Base-by-base conservation (phyloP, 2,329 filamentous ascomycete genomes). In the Didymella pinodella region DNA sequence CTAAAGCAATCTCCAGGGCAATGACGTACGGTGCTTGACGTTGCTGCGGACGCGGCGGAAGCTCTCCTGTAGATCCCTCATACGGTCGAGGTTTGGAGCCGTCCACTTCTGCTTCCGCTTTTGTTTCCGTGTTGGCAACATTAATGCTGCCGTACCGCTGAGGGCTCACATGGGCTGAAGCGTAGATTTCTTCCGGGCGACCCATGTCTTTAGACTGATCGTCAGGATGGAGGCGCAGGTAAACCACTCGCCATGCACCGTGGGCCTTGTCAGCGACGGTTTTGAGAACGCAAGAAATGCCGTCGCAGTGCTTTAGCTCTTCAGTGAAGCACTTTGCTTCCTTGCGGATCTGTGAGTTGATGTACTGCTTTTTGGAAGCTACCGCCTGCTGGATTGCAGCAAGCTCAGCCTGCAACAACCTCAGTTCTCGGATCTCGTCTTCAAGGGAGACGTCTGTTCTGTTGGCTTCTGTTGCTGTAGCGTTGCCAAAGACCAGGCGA, bases 1-100 rank as follows among this genome's bases (percentile, higher is more conserved):
- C 71, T 3, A 81, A 68, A 12, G 85, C 73, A n/a, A 79, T 71
- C 40, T 81, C 74, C 3, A 84, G 68, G 3, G 77, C 77, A 16
- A 79, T 71, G 10, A 80, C 63, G 47, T 80, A 72, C 31, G 69
- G 67, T 0, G 74, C 61, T 47, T 76, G 29, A 65, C 59, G 55
- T 49, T 62, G 58, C 49, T 61, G 57, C 12, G 66, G 69, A 4
- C 67, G 66, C 18, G 65, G 64, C 20, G 70, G 67, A 11, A 71
- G 61, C 14, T 69, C 50, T 18, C 47, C 47, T 25, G 63, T 59
- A 29, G 48, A 51, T 22, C 55, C 61, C 36, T 59, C 56, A 29
- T 63, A 65, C 22, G 68, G 64, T 22, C 61, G 65, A 16, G 65
- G 51, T 28, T 59, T 47, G 28, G 50, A 4, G 14, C 7, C 20